A percentile compares a stretch with the other conserved stretches of the same genome.
These are phyloP conservation scores for Verticillium tricorpus DNA, from an alignment of 2,329 filamentous ascomycete genomes.

Conservation along the genomic window DNA sequence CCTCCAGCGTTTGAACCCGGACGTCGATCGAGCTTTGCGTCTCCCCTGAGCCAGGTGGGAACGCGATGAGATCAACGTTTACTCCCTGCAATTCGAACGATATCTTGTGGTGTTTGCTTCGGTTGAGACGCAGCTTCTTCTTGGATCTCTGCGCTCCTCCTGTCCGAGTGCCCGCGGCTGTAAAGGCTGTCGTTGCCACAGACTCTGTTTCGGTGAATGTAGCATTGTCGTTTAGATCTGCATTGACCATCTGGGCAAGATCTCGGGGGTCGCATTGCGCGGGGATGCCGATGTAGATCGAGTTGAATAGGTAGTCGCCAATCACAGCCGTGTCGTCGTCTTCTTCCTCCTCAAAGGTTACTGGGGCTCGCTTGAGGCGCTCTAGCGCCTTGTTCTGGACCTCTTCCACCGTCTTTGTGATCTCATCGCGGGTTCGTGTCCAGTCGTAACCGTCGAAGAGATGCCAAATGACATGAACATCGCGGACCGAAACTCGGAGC, in stretches of 20 bases:
- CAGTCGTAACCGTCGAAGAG: slow-evolving; percentile 98
- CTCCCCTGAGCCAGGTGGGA: slow-evolving; percentile 71
- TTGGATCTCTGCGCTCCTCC: slow-evolving; percentile 34
- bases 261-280: slow-evolving; percentile 81
- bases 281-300: slow-evolving; percentile 93
- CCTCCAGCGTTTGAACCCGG: slow-evolving; percentile 75
- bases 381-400: slow-evolving; percentile 81
- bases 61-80: slow-evolving; percentile 75
- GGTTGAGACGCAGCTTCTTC: slow-evolving; percentile 65
- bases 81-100: slow-evolving; percentile 88
- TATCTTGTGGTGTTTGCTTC: slow-evolving; percentile 91
- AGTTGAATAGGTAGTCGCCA: slow-evolving; percentile 96
- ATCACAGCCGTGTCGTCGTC: slow-evolving; percentile 82
- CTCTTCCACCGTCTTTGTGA: slow-evolving; percentile 82
- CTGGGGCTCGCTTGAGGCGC: slow-evolving; percentile 55
- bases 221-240: slow-evolving; percentile 76
- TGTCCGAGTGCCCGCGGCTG: slow-evolving; percentile 50
- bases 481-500: slow-evolving; percentile 71
- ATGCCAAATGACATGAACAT: slow-evolving; percentile 96
- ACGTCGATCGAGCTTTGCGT: slow-evolving; percentile 86
- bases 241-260: slow-evolving; percentile 78
- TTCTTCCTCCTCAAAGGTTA: slow-evolving; percentile 59
- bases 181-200: slow-evolving; percentile 70
- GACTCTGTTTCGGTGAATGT: slow-evolving; percentile 94
- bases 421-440: slow-evolving; percentile 79